Conservation (phyloP, 352 stramenopile genomes). For the Phytophthora sojae region DNA sequence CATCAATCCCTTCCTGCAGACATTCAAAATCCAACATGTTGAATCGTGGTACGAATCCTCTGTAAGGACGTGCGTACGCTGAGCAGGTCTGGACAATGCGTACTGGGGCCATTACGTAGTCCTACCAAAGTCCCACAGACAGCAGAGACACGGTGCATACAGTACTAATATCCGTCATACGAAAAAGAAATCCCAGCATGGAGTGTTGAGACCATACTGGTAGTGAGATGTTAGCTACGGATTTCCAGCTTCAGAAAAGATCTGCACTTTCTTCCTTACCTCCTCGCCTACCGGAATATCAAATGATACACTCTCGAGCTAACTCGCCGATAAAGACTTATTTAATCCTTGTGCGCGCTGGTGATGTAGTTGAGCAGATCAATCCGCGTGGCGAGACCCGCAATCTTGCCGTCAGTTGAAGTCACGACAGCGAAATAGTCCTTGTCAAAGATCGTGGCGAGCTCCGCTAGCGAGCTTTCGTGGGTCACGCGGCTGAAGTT, state of each 20-base stretch:
- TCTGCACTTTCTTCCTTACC: not conserved
- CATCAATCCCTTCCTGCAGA: not conserved
- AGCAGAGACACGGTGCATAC: not conserved
- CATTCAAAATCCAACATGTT: constrained; percentile 17
- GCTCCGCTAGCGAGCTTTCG: constrained; percentile 86
- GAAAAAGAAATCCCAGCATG: constrained; percentile 5
- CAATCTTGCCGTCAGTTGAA: constrained; percentile 77
- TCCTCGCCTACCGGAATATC: not conserved
- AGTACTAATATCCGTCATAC: constrained; percentile 1
- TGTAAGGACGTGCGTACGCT: constrained; percentile 22
- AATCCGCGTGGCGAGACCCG: constrained; percentile 95
- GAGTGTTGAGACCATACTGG: not conserved
- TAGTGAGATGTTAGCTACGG: constrained; percentile 2
- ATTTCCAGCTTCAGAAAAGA: constrained; percentile 3
- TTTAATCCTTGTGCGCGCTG: constrained; percentile 34
- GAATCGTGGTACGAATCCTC: constrained; percentile 22
- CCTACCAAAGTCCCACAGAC: not conserved
- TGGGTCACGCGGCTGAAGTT: constrained; percentile 94
- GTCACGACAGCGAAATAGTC: constrained; percentile 95
- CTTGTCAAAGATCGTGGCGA: constrained; percentile 96
- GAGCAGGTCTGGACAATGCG: not conserved
- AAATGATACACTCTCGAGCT: constrained; percentile 7
- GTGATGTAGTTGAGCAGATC: constrained; percentile 97
- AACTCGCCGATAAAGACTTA: not conserved
- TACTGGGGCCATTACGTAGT: not conserved